phyloP scores from a whole-genome alignment of 1,284 basidiomycete species.

The Naganishia cerealis region DNA sequence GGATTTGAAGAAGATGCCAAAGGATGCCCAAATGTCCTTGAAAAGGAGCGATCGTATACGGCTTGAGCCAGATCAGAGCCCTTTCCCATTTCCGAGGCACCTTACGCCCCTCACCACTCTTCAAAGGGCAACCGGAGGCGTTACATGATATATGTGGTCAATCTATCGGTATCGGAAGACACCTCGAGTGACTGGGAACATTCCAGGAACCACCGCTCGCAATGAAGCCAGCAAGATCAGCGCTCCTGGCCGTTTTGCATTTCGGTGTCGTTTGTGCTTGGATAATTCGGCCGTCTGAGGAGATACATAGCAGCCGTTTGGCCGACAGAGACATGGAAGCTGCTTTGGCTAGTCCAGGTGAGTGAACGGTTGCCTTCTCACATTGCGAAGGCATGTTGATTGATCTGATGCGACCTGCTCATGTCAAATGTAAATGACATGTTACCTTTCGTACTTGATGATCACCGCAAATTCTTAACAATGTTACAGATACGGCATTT shows the following conservation, averaged over 20 bases:
- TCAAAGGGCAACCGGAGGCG: not conserved
- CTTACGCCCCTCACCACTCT: not conserved
- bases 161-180: not conserved
- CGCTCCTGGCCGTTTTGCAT: not conserved
- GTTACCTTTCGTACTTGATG: not conserved
- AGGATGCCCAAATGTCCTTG: not conserved
- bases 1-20: not conserved
- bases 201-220: not conserved
- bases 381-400: not conserved
- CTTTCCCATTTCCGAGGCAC: constrained; percentile 4
- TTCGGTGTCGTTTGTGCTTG: not conserved
- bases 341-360: not conserved
- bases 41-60: constrained; percentile 21
- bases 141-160: not conserved
- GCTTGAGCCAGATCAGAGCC: not conserved
- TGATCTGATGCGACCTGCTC: not conserved
- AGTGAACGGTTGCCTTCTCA: not conserved
- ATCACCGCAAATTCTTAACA: not conserved
- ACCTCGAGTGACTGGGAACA: not conserved
- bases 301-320: not conserved
- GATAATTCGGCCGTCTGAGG: not conserved
- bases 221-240: not conserved
- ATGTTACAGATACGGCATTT: not conserved
- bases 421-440: not conserved
- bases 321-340: not conserved